Evolutionary conservation across 1,139 yeast species (phyloP).

Genomic region (Pichia sp.): DNA sequence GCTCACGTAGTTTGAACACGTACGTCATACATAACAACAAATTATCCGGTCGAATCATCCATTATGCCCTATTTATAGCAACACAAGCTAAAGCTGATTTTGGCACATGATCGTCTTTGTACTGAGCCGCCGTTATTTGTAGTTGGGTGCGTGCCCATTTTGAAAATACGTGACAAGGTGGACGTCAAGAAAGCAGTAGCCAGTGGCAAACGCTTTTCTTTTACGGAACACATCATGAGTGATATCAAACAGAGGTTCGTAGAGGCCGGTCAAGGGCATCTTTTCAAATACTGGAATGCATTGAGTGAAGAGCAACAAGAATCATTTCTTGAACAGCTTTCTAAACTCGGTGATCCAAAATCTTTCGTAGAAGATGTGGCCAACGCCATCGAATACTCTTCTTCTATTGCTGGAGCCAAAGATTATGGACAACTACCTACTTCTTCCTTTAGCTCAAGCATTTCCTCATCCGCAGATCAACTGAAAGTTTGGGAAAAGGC

Average conservation of each 20-base stretch:
- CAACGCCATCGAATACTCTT: conserved; percentile 35
- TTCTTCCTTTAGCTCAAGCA: conserved; percentile 39
- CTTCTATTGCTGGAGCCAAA: conserved; percentile 28
- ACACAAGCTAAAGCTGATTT: too few species aligned
- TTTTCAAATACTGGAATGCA: conserved; percentile 34
- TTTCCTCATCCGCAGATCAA: conserved; percentile 30
- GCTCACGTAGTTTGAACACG: too few species aligned
- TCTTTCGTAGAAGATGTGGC: conserved; percentile 37
- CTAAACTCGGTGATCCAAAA: conserved; percentile 35
- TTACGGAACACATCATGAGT: neutral
- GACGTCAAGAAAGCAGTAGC: too few species aligned
- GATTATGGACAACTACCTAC: conserved; percentile 44
- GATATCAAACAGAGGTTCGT: conserved; percentile 14
- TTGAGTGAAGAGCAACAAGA: conserved; percentile 28
- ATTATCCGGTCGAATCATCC: too few species aligned
- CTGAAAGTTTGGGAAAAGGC: conserved; percentile 39
- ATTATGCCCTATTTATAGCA: too few species aligned
- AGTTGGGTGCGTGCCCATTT: too few species aligned
- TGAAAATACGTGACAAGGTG: too few species aligned
- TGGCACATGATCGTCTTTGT: too few species aligned
- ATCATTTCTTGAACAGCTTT: conserved; percentile 31
- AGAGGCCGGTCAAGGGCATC: conserved; percentile 24
- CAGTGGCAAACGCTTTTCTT: neutral
- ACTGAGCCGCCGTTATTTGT: too few species aligned
- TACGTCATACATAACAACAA: too few species aligned